A percentile compares a stretch with the other conserved stretches of the same genome.
These are phyloP conservation scores for Diutina rugosa DNA, from an alignment of 1,139 yeast genomes.

Conservation along the genomic window DNA sequence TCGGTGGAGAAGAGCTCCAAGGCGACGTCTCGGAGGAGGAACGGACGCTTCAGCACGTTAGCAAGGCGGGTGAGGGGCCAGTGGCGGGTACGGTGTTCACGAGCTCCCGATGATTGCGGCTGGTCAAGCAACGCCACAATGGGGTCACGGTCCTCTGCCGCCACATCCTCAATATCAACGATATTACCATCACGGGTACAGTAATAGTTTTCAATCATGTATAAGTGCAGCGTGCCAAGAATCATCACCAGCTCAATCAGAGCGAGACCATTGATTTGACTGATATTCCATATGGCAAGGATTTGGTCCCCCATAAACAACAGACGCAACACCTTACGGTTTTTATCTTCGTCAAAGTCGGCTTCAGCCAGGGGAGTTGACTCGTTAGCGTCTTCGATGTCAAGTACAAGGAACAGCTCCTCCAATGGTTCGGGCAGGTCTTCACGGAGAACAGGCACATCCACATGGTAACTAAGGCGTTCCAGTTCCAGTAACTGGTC, in stretches of 20 bases:
- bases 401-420: neutral
- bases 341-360: slow-evolving; percentile 45
- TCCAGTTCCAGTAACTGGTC: slow-evolving; percentile 34
- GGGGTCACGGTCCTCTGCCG: slow-evolving; percentile 47
- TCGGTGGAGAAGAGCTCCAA: slow-evolving; percentile 62
- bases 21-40: slow-evolving; percentile 65
- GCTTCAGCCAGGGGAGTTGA: slow-evolving; percentile 7
- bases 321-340: slow-evolving; percentile 58
- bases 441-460: slow-evolving; percentile 17
- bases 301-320: slow-evolving; percentile 63
- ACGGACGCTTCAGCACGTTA: slow-evolving; percentile 60
- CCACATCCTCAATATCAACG: slow-evolving; percentile 55
- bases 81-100: slow-evolving; percentile 29
- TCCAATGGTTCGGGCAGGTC: neutral
- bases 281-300: slow-evolving; percentile 58
- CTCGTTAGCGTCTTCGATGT: slow-evolving; percentile 9
- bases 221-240: slow-evolving; percentile 48
- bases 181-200: slow-evolving; percentile 49
- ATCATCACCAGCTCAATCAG: slow-evolving; percentile 65
- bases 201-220: slow-evolving; percentile 58
- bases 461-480: slow-evolving; percentile 24
- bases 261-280: slow-evolving; percentile 60
- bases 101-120: slow-evolving; percentile 16
- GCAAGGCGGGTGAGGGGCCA: slow-evolving; percentile 49
- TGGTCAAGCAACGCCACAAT: slow-evolving; percentile 41